Evolutionary conservation across 176 grass and related monocot species (phyloP).

Genomic region (Poa pratensis): DNA sequence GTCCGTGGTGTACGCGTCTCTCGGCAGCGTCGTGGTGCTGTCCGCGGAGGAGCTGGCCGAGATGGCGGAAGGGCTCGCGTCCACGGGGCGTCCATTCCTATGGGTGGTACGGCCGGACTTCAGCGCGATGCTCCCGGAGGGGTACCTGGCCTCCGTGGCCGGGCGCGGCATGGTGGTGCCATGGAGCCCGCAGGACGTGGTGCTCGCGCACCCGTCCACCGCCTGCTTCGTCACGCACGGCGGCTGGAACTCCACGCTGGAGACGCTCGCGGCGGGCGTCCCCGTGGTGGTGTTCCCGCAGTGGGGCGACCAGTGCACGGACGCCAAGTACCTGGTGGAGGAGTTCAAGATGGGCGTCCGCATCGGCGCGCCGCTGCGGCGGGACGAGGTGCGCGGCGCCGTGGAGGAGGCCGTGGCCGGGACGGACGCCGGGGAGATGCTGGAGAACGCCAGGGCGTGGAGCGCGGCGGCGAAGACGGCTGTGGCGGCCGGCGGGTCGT

Average conservation of each 20-base stretch:
- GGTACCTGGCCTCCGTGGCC: conserved; percentile 45
- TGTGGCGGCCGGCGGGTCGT: conserved; percentile 57
- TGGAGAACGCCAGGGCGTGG: conserved; percentile 48
- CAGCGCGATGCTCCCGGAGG: conserved; percentile 43
- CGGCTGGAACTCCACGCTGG: conserved; percentile 86
- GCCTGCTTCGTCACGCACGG: conserved; percentile 92
- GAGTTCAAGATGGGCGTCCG: conserved; percentile 62
- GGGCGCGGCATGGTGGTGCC: conserved; percentile 61
- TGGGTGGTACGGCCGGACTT: conserved; percentile 76
- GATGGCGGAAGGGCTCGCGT: conserved; percentile 61
- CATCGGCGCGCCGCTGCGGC: conserved; percentile 46
- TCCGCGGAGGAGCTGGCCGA: conserved; percentile 52
- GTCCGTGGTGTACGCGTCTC: conserved; percentile 76
- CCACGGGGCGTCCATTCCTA: conserved; percentile 58
- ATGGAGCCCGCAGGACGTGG: conserved; percentile 82
- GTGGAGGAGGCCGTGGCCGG: conserved; percentile 57
- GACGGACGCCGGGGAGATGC: conserved; percentile 34
- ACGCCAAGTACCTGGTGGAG: conserved; percentile 71
- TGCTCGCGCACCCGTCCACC: conserved; percentile 57
- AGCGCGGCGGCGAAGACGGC: conserved; percentile 50
- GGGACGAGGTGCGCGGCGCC: conserved; percentile 48
- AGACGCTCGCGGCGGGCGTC: conserved; percentile 67
- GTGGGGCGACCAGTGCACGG: conserved; percentile 79
- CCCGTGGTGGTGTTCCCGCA: conserved; percentile 77
- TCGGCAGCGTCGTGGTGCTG: conserved; percentile 77